phyloP scores from a whole-genome alignment of 1,284 basidiomycete genomes.

The Meira miltonrushii region DNA sequence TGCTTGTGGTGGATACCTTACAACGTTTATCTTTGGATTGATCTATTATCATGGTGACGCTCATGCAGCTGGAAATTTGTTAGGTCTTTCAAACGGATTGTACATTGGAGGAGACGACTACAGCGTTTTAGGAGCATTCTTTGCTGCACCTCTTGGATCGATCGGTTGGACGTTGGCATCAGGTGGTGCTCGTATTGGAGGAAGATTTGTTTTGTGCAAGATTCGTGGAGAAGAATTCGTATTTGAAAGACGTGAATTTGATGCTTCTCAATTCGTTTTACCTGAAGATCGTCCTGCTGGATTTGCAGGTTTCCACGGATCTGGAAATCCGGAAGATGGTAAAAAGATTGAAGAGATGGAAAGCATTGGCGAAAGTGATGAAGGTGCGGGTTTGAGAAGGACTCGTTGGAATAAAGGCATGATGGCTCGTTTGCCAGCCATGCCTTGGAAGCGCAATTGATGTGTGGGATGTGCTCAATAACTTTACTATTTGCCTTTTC shows the following conservation, averaged over 20 bases:
- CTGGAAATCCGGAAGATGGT: constrained; percentile 39
- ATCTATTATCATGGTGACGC: constrained; percentile 44
- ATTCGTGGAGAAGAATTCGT: constrained; percentile 27
- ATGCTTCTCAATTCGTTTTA: constrained; percentile 30
- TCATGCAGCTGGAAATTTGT: constrained; percentile 31
- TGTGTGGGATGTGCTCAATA: too few species aligned
- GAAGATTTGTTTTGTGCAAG: constrained; percentile 24
- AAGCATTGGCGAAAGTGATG: background rate
- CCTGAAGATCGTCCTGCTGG: constrained; percentile 38
- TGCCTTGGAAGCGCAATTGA: too few species aligned
- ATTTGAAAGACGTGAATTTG: constrained; percentile 30
- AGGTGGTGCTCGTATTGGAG: constrained; percentile 24
- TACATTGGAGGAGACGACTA: constrained; percentile 43
- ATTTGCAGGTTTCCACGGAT: constrained; percentile 27
- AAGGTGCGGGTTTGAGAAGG: too few species aligned
- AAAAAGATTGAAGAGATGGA: constrained; percentile 6
- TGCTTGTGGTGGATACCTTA: constrained; percentile 51
- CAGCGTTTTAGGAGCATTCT: constrained; percentile 49
- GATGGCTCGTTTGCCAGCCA: too few species aligned
- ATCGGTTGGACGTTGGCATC: constrained; percentile 44
- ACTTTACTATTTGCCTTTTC: too few species aligned
- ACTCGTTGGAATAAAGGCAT: too few species aligned
- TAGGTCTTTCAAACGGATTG: constrained; percentile 45
- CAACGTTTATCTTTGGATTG: constrained; percentile 49
- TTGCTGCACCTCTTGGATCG: constrained; percentile 46